A percentile compares a stretch with the other conserved stretches of the same genome.
These are phyloP conservation scores for Aspergillus hortae DNA, from an alignment of 2,329 filamentous ascomycete species.

Conservation along the genomic window DNA sequence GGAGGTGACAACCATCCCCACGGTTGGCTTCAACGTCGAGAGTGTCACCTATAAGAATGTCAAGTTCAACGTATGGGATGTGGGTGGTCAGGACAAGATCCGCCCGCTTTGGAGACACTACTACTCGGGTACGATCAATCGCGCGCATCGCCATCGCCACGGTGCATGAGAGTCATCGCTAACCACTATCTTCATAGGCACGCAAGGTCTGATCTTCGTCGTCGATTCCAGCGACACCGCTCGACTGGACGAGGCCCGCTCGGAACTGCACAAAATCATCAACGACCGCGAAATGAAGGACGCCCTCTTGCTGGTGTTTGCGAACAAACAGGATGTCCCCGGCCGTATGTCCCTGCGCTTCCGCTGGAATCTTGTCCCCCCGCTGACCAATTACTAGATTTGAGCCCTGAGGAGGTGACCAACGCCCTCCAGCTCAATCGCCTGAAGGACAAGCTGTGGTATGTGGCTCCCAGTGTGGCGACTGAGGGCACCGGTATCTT, in stretches of 20 bases:
- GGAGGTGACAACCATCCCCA: conserved; percentile 97
- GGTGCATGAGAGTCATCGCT: not conserved
- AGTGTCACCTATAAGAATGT: conserved; percentile 99
- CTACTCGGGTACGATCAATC: conserved; percentile 63
- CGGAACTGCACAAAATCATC: conserved; percentile 94
- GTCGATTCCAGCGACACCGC: conserved; percentile 91
- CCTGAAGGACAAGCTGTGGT: conserved; percentile 81
- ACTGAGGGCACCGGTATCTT: conserved; percentile 77
- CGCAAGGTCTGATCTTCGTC: conserved; percentile 97
- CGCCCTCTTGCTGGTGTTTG: conserved; percentile 88
- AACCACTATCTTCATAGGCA: conserved; percentile 54
- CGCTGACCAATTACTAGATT: conserved; percentile 50
- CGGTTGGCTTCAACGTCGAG: conserved; percentile 98
- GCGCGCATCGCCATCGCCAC: not conserved
- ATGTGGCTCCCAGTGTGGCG: conserved; percentile 77
- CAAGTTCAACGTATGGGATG: conserved; percentile 99
- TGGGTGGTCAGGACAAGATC: conserved; percentile 98
- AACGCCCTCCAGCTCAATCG: conserved; percentile 71
- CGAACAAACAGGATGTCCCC: conserved; percentile 96
- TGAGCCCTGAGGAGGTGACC: conserved; percentile 77
- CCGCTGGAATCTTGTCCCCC: not conserved
- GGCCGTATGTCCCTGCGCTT: conserved; percentile 56
- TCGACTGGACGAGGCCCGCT: conserved; percentile 87
- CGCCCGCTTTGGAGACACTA: conserved; percentile 96
- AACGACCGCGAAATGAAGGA: conserved; percentile 98